Conservation (phyloP, 805 yeast genomes). For the Zygoascus flipseniorum region DNA sequence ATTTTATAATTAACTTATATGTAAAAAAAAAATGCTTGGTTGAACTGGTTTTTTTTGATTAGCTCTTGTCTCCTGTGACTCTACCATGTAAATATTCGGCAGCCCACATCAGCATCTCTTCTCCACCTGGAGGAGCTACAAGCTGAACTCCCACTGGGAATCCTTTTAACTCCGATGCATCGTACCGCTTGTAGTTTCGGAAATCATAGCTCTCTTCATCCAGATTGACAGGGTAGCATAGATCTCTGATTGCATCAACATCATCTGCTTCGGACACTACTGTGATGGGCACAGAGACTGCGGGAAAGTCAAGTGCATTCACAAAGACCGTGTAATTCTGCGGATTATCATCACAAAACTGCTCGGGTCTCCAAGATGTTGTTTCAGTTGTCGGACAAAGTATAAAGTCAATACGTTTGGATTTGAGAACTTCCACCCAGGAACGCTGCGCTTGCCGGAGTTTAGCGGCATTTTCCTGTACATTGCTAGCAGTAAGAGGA, state of each 20-base stretch:
- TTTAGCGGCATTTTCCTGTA: background rate
- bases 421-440: background rate
- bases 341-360: slow-evolving; percentile 4
- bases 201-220: background rate
- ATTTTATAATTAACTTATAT: too few species aligned
- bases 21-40: too few species aligned
- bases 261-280: slow-evolving; percentile 37
- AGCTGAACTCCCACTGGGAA: slow-evolving; percentile 51
- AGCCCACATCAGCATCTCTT: slow-evolving; percentile 41
- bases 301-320: slow-evolving; percentile 17
- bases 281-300: slow-evolving; percentile 14
- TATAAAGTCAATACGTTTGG: background rate
- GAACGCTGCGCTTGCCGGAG: background rate
- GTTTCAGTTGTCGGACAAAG: slow-evolving; percentile 1
- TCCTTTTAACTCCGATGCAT: background rate
- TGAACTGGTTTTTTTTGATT: background rate
- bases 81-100: background rate
- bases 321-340: slow-evolving; percentile 39
- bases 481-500: background rate
- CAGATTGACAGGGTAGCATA: background rate
- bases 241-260: background rate
- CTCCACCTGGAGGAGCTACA: slow-evolving; percentile 45
- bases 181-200: background rate
- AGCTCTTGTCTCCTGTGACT: background rate
- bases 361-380: background rate